Base-by-base conservation (phyloP, 441 rosid genomes). In the Euphorbia celastroides region DNA sequence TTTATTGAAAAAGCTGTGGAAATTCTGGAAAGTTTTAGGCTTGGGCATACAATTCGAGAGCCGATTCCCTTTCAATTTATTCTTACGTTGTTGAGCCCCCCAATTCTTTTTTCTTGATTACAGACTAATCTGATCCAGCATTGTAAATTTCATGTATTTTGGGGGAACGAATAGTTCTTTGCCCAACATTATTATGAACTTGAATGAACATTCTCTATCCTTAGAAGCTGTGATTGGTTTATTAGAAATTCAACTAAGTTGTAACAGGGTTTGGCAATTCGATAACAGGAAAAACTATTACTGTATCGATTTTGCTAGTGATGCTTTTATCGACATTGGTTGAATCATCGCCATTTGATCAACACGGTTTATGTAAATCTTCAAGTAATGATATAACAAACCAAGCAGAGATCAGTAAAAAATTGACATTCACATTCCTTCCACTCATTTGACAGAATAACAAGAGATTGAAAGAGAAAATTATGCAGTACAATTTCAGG, bases 11-110 rank as follows among this genome's bases (percentile, higher is more conserved):
- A n/a, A n/a, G n/a, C n/a, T n/a, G n/a, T n/a, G n/a, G n/a, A 56
- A 44, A 64, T 73, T 78, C 72, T 70, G 69, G 75, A 70, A 67
- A n/a, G n/a, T 71, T 77, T 74, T 62, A 73, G 81, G 81, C 80
- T 34, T 3, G 60, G 78, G 76, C 70, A n/a, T 80, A 71, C 69
- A 78, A 70, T 72, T 68, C 46, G 69, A 67, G 73, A 70, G 57
- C 48, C 19, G 30, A 28, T 34, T 64, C 51, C 58, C 64, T 41
- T 57, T 11, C 48, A 20, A 56, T 62, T 67, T 17, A 59, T 54
- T 52, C 56, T 75, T 77, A 75, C 71, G 81, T 69, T 74, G 79
- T 71, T 70, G 55, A 25, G 67, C 66, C 54, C 75, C 70, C 60
- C 46, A 46, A 26, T 58, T 46, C 14, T 57, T 66, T 12, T 42